Evolutionary conservation across 352 stramenopile genomes (phyloP).

Genomic region (Phytophthora foliorum): DNA sequence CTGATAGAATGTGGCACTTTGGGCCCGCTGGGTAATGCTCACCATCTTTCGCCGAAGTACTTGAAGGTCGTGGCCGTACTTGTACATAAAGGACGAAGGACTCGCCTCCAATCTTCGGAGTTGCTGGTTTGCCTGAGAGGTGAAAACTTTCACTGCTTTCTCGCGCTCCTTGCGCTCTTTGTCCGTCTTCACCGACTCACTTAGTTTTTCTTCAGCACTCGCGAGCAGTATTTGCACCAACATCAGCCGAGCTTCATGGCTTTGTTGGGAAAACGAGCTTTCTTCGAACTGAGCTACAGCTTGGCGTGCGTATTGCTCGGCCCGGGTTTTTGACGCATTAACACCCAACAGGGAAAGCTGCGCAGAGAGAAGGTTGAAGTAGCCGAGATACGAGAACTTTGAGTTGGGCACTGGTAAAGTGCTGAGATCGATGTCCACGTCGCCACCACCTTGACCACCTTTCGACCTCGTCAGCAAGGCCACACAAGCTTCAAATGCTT

Average conservation of each 20-base stretch:
- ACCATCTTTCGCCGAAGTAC: constrained; percentile 1
- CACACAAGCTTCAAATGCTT: constrained; percentile 46
- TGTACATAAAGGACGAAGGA: constrained; percentile 13
- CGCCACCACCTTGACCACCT: constrained; percentile 29
- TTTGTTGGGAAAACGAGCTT: constrained; percentile 23
- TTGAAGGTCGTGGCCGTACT: constrained; percentile 20
- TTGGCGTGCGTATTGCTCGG: constrained; percentile 23
- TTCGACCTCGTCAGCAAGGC: constrained; percentile 36
- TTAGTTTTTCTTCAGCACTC: constrained; percentile 28
- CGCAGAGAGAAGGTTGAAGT: constrained; percentile 40
- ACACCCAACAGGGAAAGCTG: constrained; percentile 27
- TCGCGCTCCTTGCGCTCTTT: constrained; percentile 24
- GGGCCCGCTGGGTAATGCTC: constrained; percentile 18
- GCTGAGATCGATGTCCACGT: constrained; percentile 31
- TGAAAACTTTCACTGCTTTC: not conserved
- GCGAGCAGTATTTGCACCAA: constrained; percentile 37
- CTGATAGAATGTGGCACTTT: constrained; percentile 43
- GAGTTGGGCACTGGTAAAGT: constrained; percentile 43
- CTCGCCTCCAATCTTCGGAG: constrained; percentile 8
- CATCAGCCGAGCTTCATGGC: constrained; percentile 31
- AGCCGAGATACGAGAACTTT: constrained; percentile 40
- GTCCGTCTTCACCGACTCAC: constrained; percentile 21
- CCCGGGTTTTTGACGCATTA: not conserved
- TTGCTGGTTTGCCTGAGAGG: not conserved
- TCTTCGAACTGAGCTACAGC: constrained; percentile 24